These are phyloP conservation scores for Macrolepiota albuminosa DNA, from an alignment of 768 basidiomycete genomes.

Conservation along the genomic window DNA sequence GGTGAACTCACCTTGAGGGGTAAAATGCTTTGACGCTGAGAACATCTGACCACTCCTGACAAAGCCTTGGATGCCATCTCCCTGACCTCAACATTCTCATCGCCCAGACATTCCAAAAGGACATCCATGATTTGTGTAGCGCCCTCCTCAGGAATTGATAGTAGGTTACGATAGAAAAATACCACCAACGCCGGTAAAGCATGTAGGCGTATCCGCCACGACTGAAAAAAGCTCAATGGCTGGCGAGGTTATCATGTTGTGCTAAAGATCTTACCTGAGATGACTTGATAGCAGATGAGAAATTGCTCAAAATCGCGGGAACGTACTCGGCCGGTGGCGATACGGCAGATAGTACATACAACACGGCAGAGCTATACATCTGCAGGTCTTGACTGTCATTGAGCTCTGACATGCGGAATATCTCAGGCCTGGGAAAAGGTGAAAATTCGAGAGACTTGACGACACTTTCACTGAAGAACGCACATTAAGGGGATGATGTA, in stretches of 20 bases:
- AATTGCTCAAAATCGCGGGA: conserved; percentile 52
- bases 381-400: conserved; percentile 84
- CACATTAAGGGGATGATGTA: conserved; percentile 76
- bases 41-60: conserved; percentile 83
- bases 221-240: conserved; percentile 37
- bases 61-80: conserved; percentile 87
- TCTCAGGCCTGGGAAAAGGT: conserved; percentile 61
- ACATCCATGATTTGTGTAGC: conserved; percentile 77
- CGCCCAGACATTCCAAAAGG: conserved; percentile 75
- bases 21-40: conserved; percentile 82
- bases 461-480: conserved; percentile 25
- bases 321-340: conserved; percentile 68
- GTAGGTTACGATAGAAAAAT: conserved; percentile 87
- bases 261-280: conserved; percentile 52
- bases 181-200: conserved; percentile 84
- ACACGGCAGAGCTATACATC: conserved; percentile 70
- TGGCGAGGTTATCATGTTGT: not conserved
- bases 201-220: conserved; percentile 87
- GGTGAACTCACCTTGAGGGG: conserved; percentile 63
- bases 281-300: conserved; percentile 69
- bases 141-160: conserved; percentile 64
- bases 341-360: conserved; percentile 80
- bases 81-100: conserved; percentile 91
- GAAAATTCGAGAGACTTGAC: not conserved
- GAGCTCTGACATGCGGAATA: conserved; percentile 86